A percentile compares a stretch with the other conserved stretches of the same genome.
phyloP scores from a whole-genome alignment of 2,329 filamentous ascomycete genomes.

The Aspergillus novoparasiticus region DNA sequence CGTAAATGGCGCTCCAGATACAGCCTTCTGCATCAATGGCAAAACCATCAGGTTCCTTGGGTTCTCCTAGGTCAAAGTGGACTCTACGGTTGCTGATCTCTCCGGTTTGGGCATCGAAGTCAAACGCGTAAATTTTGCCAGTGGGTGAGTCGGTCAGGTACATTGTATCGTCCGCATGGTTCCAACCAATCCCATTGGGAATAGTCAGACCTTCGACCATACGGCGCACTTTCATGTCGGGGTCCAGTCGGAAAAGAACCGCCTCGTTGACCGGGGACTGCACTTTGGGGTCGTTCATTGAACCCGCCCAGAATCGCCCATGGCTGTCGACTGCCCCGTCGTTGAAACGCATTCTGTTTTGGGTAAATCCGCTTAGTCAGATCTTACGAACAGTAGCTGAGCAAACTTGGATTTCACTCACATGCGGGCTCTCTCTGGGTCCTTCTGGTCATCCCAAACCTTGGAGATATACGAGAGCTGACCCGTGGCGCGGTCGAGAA shows the following conservation, averaged over 20 bases:
- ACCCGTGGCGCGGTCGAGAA: constrained; percentile 66
- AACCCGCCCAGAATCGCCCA: constrained; percentile 82
- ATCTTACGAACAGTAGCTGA: constrained; percentile 5
- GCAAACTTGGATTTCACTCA: constrained; percentile 26
- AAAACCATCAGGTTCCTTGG: constrained; percentile 77
- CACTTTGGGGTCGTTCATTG: constrained; percentile 79
- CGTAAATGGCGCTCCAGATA: constrained; percentile 87
- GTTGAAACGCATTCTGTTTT: constrained; percentile 63
- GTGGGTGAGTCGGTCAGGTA: constrained; percentile 81
- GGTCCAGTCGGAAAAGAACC: constrained; percentile 71
- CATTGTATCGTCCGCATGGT: constrained; percentile 69
- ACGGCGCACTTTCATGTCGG: constrained; percentile 60
- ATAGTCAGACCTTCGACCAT: constrained; percentile 70
- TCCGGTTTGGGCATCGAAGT: constrained; percentile 69
- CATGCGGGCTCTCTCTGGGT: constrained; percentile 50
- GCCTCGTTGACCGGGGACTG: constrained; percentile 60
- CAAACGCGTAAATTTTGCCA: constrained; percentile 70
- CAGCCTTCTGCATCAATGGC: constrained; percentile 81
- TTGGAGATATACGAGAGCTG: constrained; percentile 59
- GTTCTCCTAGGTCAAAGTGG: constrained; percentile 70
- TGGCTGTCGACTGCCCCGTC: constrained; percentile 80
- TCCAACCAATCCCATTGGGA: constrained; percentile 85
- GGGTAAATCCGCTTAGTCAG: constrained; percentile 16
- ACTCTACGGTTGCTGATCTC: constrained; percentile 68
- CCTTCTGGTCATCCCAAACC: constrained; percentile 56